Percentiles rank a stretch among this genome's conserved stretches.
Evolutionary conservation across 305 asterid genomes (phyloP).

Genomic region (Fraxinus angustifolia): DNA sequence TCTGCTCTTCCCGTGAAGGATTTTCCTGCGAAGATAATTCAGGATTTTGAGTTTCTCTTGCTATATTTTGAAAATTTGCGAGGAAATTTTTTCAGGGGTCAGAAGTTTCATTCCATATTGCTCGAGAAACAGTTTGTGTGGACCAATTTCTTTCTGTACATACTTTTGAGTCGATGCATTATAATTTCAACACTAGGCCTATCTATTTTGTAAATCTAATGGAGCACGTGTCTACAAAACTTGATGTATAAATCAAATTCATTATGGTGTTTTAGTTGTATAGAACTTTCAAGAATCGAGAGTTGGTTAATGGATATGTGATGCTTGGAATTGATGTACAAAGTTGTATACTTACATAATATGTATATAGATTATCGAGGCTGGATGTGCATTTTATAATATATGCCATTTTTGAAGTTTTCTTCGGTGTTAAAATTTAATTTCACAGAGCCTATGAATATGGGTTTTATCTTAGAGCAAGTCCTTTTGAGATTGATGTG

Average conservation of each 20-base stretch:
- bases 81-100: background rate
- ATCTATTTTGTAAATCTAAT: slow-evolving; percentile 24
- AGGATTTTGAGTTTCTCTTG: background rate
- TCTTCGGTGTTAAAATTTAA: background rate
- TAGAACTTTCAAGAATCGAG: slow-evolving; percentile 12
- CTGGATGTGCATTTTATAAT: background rate
- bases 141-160: slow-evolving; percentile 20
- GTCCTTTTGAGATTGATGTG: background rate
- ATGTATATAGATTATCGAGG: background rate
- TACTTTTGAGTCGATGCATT: slow-evolving; percentile 13
- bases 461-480: background rate
- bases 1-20: too few relatives aligned
- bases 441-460: background rate
- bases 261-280: slow-evolving; percentile 3
- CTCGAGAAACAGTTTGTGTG: slow-evolving; percentile 1
- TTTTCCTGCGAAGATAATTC: too few relatives aligned
- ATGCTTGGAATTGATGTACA: slow-evolving; percentile 13
- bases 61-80: background rate
- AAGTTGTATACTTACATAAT: slow-evolving; percentile 4
- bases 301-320: slow-evolving; percentile 9
- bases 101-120: slow-evolving; percentile 5
- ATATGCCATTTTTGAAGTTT: background rate
- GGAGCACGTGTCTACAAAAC: background rate
- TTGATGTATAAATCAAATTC: background rate
- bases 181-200: slow-evolving; percentile 21